phyloP scores from a whole-genome alignment of 345 rosid species.

The Laguncularia racemosa region DNA sequence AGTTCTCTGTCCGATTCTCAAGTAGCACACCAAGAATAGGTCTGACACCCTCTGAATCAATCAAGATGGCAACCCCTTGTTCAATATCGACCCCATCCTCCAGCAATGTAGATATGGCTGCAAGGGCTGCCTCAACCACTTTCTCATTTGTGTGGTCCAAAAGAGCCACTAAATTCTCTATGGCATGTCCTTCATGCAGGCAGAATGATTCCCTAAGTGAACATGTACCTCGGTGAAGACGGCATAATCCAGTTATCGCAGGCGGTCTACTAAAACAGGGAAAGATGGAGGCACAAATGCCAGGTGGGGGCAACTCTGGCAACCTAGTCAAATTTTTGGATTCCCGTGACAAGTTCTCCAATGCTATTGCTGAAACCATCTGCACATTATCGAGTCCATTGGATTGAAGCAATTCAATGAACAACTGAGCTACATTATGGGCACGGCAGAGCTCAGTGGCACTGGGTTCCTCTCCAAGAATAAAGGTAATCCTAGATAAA shows the following conservation, averaged over 20 bases:
- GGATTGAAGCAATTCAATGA: conserved; percentile 67
- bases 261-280: conserved; percentile 66
- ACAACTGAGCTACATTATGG: conserved; percentile 49
- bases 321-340: conserved; percentile 62
- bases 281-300: conserved; percentile 51
- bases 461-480: conserved; percentile 53
- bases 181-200: conserved; percentile 81
- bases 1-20: conserved; percentile 64
- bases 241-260: conserved; percentile 59
- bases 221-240: conserved; percentile 76
- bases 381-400: conserved; percentile 73
- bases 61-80: conserved; percentile 52
- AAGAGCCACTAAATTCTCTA: conserved; percentile 77
- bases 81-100: conserved; percentile 76
- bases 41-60: conserved; percentile 60
- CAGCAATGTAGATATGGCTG: conserved; percentile 77
- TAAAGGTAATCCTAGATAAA: conserved; percentile 74
- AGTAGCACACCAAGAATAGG: conserved; percentile 60
- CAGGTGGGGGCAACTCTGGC: conserved; percentile 65
- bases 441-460: conserved; percentile 64
- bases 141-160: conserved; percentile 83
- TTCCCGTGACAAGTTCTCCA: conserved; percentile 86
- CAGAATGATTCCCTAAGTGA: conserved; percentile 75
- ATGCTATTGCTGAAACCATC: conserved; percentile 72
- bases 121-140: conserved; percentile 85